Evolutionary conservation across 108 stramenopile genomes (phyloP), one percentile per base, ranked within the genome.

Genomic region (Hondaea fermentalgiana): DNA sequence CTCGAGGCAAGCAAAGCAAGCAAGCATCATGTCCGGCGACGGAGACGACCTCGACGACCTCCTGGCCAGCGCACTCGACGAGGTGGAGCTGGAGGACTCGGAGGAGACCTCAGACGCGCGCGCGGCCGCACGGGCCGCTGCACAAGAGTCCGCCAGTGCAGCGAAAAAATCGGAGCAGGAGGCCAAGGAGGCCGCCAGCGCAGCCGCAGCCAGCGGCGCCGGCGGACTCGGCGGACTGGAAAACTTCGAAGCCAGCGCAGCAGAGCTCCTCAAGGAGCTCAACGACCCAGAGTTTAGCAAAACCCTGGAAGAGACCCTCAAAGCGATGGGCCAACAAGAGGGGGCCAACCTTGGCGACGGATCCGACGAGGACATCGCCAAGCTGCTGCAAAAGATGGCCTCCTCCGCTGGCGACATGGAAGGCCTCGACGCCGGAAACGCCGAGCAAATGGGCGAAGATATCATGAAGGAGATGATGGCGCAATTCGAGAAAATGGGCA

Each of bases 391-490:
- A 44, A 5, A 45, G 44, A n/a, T 72, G 89, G 83, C 88, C 47
- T 60, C 92, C 44, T 88, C 92, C 28, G 72, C 72, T 21, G 89
- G 92, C 23, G 88, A 87, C 58, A 58, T 89, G 71, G 94, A 91
- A n/a, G 93, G 93, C 25, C 88, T 92, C 58, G 94, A 95, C 55
- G 72, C 93, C 59, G 89, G 89, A 28, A 72, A 92, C 83, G 57
- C 94, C 47, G 94, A 95, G 93, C 72, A 88, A 47, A 72, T 91
- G 42, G 93, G 93, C 59, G 96, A 95, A 87, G 90, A 94, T 29
- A 95, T 95, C 60, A 95, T 96, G 95, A 59, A 57, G 43, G 89
- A 94, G 44, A 93, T 96, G 90, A 95, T 95, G 93, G 60, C 53
- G 21, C 94, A 95, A 88, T 95, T 96, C 72, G 94, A 94, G 88